A percentile compares a stretch with the other conserved stretches of the same genome.
These are phyloP conservation scores for Phytophthora lateralis DNA, from an alignment of 352 stramenopile genomes.

Conservation along the genomic window DNA sequence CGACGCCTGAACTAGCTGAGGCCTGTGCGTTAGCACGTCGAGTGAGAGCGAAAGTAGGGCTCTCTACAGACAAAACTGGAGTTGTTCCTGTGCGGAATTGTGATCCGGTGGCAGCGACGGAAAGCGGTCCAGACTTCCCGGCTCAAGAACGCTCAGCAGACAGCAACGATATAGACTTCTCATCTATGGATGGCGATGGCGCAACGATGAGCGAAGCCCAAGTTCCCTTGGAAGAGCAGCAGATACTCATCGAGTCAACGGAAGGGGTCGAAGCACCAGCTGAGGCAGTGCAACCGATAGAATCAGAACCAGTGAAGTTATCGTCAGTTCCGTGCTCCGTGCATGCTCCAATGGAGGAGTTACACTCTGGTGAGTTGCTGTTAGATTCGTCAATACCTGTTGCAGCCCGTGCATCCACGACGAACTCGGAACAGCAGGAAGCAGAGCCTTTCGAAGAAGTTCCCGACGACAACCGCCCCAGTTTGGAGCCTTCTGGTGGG, in stretches of 20 bases:
- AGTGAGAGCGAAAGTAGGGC: slow-evolving; percentile 14
- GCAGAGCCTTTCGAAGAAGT: not conserved
- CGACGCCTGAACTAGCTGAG: slow-evolving; percentile 16
- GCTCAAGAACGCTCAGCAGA: slow-evolving; percentile 2
- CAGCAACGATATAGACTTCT: slow-evolving; percentile 16
- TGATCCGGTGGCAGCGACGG: too few species aligned
- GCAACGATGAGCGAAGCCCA: slow-evolving; percentile 7
- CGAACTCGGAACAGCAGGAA: not conserved
- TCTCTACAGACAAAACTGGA: not conserved
- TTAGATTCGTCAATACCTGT: not conserved
- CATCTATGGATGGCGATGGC: slow-evolving; percentile 12
- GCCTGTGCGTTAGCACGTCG: slow-evolving; percentile 22
- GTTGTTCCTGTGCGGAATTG: not conserved
- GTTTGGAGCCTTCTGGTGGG: not conserved
- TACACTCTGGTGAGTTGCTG: not conserved
- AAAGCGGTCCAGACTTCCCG: not conserved
- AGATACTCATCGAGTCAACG: not conserved
- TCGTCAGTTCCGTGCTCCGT: not conserved
- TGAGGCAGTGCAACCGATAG: not conserved
- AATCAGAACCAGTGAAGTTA: not conserved
- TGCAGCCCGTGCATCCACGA: not conserved
- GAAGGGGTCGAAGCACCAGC: not conserved
- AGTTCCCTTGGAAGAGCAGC: slow-evolving; percentile 3
- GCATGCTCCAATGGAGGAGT: not conserved
- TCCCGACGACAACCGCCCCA: not conserved